A percentile compares a stretch with the other conserved stretches of the same genome.
phyloP scores from a whole-genome alignment of 75 land plant species.

The Picea glauca region DNA sequence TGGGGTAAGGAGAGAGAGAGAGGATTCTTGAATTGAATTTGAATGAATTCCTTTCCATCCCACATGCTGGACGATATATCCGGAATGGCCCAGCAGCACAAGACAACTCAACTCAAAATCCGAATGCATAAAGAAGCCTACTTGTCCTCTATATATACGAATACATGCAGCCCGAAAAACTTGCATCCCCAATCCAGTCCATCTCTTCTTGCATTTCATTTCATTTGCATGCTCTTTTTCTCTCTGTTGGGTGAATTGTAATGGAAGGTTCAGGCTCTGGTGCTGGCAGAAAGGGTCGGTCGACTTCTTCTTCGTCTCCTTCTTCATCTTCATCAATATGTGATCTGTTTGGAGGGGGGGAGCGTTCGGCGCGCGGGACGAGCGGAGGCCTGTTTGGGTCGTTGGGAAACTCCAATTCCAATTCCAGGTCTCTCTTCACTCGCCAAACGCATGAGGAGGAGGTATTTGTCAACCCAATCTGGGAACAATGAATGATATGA shows the following conservation, averaged over 20 bases:
- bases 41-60: background rate
- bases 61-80: too few species aligned
- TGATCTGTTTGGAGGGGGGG: conserved; percentile 7
- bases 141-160: background rate
- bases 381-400: background rate
- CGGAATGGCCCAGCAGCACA: too few species aligned
- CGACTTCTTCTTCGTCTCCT: background rate
- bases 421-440: background rate
- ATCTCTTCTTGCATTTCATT: conserved; percentile 3
- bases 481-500: too few species aligned
- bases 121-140: background rate
- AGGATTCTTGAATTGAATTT: conserved; percentile 3
- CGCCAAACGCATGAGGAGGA: background rate
- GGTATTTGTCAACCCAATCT: background rate
- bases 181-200: background rate
- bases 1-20: background rate
- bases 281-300: background rate
- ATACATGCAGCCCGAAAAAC: background rate
- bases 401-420: background rate
- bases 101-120: background rate
- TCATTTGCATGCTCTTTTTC: background rate
- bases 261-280: conserved; percentile 11
- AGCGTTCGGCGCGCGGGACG: background rate
- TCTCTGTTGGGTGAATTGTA: background rate
- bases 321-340: background rate